A percentile compares a stretch with the other conserved stretches of the same genome.
Conservation (phyloP, 2,329 filamentous ascomycete genomes). For the Xylariaceae sp. region DNA sequence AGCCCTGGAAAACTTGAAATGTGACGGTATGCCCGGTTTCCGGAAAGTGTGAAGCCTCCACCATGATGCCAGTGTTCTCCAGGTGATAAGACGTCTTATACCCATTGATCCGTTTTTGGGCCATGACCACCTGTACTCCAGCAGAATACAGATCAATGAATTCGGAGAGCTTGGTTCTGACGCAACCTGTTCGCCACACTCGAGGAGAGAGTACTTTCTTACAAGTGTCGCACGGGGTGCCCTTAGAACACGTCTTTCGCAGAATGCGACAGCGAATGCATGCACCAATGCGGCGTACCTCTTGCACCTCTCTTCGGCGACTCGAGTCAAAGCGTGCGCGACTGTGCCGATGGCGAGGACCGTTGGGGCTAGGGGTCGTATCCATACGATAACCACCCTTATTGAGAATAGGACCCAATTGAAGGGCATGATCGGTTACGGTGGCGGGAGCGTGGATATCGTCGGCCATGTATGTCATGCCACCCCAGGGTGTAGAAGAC, state of each 20-base stretch:
- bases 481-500: conserved; percentile 37
- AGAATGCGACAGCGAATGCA: conserved; percentile 71
- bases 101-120: conserved; percentile 64
- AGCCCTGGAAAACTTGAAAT: conserved; percentile 51
- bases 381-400: conserved; percentile 63
- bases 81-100: conserved; percentile 59
- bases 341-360: conserved; percentile 56
- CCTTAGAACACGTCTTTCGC: conserved; percentile 70
- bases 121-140: conserved; percentile 67
- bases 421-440: conserved; percentile 41
- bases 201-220: conserved; percentile 68
- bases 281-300: conserved; percentile 68
- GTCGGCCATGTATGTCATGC: conserved; percentile 42
- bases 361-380: conserved; percentile 52
- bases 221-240: conserved; percentile 68
- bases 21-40: conserved; percentile 53
- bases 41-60: conserved; percentile 67
- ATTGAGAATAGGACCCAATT: conserved; percentile 39
- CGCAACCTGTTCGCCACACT: conserved; percentile 70
- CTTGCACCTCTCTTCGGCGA: conserved; percentile 69
- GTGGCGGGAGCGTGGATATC: conserved; percentile 42
- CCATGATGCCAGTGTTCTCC: conserved; percentile 54
- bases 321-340: conserved; percentile 64
- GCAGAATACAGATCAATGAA: conserved; percentile 69
- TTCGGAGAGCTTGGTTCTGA: conserved; percentile 67